These are phyloP conservation scores for Sideroxylon spinosum DNA, from an alignment of 179 eudicot species.

Conservation along the genomic window DNA sequence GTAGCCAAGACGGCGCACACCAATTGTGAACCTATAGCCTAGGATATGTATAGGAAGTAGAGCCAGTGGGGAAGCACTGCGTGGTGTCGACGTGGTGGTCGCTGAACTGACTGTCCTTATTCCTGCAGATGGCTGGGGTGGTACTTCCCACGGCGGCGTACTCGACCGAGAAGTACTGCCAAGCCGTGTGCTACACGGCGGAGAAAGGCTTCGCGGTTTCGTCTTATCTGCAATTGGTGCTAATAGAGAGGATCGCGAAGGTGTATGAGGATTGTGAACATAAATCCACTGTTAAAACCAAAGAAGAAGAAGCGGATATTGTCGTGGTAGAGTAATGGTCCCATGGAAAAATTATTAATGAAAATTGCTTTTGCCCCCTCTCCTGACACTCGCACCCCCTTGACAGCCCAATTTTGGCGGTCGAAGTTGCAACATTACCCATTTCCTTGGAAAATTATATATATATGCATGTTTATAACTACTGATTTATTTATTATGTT, in stretches of 20 bases:
- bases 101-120: slow-evolving; percentile 42
- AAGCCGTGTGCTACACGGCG: slow-evolving; percentile 28
- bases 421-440: no score
- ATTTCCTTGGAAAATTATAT: no score
- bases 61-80: slow-evolving; percentile 47
- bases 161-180: slow-evolving; percentile 52
- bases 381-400: no score
- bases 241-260: slow-evolving; percentile 46
- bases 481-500: no score
- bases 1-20: slow-evolving; percentile 25
- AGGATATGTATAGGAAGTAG: slow-evolving; percentile 40
- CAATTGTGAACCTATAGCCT: slow-evolving; percentile 41
- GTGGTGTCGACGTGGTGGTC: slow-evolving; percentile 43
- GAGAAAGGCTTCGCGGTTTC: slow-evolving; percentile 41
- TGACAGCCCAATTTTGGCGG: no score
- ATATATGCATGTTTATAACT: no score
- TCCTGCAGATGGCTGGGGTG: slow-evolving; percentile 47
- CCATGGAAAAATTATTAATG: no score
- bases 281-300: slow-evolving; percentile 1
- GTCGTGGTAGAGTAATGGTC: slow-evolving; percentile 13
- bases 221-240: slow-evolving; percentile 43
- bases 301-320: slow-evolving; percentile 1
- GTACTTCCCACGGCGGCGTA: slow-evolving; percentile 44
- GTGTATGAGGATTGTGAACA: slow-evolving; percentile 17
- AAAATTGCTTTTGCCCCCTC: no score